Conservation (phyloP, 2,329 filamentous ascomycete genomes). For the Aspergillus sp. region DNA sequence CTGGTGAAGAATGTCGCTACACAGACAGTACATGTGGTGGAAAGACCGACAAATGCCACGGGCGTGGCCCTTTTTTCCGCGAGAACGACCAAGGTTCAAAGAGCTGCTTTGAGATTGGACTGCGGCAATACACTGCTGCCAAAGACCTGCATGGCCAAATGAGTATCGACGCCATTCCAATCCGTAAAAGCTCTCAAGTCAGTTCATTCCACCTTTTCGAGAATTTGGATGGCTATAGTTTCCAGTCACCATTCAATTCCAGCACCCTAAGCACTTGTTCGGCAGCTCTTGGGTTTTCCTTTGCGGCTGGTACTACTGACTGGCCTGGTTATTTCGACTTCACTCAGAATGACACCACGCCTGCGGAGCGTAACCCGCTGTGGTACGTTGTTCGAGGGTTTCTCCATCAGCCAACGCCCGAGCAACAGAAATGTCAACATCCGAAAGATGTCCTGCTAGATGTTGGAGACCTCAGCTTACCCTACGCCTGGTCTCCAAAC, state of each 20-base stretch:
- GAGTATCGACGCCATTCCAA: conserved; percentile 38
- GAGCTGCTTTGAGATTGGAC: conserved; percentile 52
- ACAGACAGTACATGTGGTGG: conserved; percentile 77
- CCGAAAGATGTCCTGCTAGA: conserved; percentile 86
- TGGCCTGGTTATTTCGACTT: conserved; percentile 92
- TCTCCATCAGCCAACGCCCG: conserved; percentile 67
- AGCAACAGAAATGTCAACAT: conserved; percentile 73
- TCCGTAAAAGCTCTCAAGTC: conserved; percentile 63
- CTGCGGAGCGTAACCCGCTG: conserved; percentile 68
- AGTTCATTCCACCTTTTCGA: conserved; percentile 84
- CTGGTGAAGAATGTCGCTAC: conserved; percentile 53
- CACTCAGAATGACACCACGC: conserved; percentile 79
- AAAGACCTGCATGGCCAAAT: conserved; percentile 58
- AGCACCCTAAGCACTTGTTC: conserved; percentile 70
- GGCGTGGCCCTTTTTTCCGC: conserved; percentile 47
- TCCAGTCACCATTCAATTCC: conserved; percentile 68
- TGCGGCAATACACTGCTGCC: conserved; percentile 46
- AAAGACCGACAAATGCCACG: conserved; percentile 44
- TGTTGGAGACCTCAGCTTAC: conserved; percentile 73
- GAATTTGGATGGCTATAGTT: conserved; percentile 74
- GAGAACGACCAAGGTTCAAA: conserved; percentile 48
- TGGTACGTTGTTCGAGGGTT: conserved; percentile 75
- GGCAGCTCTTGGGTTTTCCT: conserved; percentile 85
- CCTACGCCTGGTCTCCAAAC: conserved; percentile 88
- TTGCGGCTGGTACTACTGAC: conserved; percentile 89